These are phyloP conservation scores for Phytophthora sp. DNA, from an alignment of 352 stramenopile genomes.

Conservation along the genomic window DNA sequence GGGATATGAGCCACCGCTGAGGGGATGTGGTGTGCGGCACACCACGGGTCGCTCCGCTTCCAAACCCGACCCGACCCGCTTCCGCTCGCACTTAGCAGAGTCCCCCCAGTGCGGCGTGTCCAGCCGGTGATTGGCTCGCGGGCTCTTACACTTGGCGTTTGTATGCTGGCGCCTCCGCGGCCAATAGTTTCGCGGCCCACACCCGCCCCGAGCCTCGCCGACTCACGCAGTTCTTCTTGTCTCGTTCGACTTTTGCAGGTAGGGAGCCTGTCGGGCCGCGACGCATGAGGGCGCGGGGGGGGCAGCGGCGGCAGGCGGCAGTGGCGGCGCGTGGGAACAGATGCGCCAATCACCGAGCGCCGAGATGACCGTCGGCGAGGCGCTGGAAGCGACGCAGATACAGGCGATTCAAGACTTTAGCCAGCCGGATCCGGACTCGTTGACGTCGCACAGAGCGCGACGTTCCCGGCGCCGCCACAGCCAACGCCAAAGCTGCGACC, in stretches of 20 bases:
- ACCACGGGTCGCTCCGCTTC: not conserved
- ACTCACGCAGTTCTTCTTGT: conserved; percentile 80
- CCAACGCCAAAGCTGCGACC: not conserved
- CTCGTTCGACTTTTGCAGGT: conserved; percentile 82
- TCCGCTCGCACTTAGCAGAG: conserved; percentile 8
- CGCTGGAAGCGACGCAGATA: conserved; percentile 26
- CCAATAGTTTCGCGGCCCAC: conserved; percentile 78
- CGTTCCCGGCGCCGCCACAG: not conserved
- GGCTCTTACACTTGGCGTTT: conserved; percentile 51
- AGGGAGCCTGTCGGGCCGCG: conserved; percentile 23
- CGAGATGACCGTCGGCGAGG: not conserved
- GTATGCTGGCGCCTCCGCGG: conserved; percentile 75
- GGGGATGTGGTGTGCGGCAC: conserved; percentile 1
- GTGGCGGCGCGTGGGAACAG: too few species aligned
- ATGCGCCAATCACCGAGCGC: not conserved
- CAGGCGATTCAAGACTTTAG: conserved; percentile 12
- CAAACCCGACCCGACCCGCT: not conserved
- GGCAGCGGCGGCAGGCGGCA: too few species aligned
- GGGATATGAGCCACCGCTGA: not conserved
- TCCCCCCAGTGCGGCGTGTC: not conserved
- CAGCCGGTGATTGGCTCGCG: conserved; percentile 43
- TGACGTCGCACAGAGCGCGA: not conserved
- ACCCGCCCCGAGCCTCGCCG: conserved; percentile 5
- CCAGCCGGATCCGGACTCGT: not conserved
- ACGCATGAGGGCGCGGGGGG: not conserved